These are phyloP conservation scores for Middelhovenomyces tepae DNA, from an alignment of 805 yeast species.

Conservation along the genomic window DNA sequence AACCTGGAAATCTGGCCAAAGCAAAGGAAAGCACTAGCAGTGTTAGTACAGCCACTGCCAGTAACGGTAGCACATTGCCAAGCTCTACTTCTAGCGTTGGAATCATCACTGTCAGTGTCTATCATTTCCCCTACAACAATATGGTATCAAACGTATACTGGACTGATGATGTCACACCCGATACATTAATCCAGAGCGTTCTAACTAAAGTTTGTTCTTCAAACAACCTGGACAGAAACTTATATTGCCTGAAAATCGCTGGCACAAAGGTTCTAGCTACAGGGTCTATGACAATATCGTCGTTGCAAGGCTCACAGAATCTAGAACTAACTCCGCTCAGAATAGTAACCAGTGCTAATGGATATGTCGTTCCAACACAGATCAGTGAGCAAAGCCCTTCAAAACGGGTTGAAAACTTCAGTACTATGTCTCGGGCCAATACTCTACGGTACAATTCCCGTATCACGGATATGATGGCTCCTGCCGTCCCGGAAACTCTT, in stretches of 20 bases:
- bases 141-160: conserved; percentile 22
- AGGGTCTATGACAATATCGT: conserved; percentile 25
- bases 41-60: conserved; percentile 2
- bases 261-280: conserved; percentile 20
- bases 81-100: no score
- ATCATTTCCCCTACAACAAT: conserved; percentile 26
- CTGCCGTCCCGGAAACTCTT: conserved; percentile 19
- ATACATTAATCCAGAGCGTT: conserved; percentile 18
- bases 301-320: conserved; percentile 34
- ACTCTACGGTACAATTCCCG: conserved; percentile 3
- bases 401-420: conserved; percentile 6
- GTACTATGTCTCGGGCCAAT: neutral
- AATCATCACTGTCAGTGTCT: conserved; percentile 17
- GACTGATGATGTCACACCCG: conserved; percentile 17
- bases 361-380: conserved; percentile 21
- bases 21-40: conserved; percentile 3
- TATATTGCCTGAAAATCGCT: conserved; percentile 25
- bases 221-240: conserved; percentile 22
- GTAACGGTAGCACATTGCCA: neutral
- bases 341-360: conserved; percentile 29
- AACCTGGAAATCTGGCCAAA: neutral
- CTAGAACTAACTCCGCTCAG: conserved; percentile 37
- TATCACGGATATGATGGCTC: conserved; percentile 7
- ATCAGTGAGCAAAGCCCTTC: conserved; percentile 19
- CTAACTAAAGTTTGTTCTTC: conserved; percentile 26